Percentiles rank a stretch among this genome's conserved stretches.
Evolutionary conservation across 2,329 filamentous ascomycete genomes (phyloP).

Genomic region (Stromatinia cepivora): DNA sequence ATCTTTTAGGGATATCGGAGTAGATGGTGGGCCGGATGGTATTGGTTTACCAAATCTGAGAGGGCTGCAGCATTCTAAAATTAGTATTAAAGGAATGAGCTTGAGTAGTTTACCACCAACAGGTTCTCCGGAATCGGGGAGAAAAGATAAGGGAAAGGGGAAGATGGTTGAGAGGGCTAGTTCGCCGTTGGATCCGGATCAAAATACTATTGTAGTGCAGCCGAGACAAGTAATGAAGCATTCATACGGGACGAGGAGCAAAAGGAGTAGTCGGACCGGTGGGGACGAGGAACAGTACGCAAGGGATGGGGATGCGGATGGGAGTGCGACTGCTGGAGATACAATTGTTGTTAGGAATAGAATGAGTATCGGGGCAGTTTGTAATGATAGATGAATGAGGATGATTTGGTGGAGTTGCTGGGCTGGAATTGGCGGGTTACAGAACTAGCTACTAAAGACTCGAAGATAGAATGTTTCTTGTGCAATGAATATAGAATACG

Average conservation of each 20-base stretch:
- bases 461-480: background rate
- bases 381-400: conserved; percentile 19
- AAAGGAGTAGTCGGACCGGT: background rate
- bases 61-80: conserved; percentile 11
- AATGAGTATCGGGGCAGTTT: conserved; percentile 22
- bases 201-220: background rate
- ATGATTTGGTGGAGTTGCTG: background rate
- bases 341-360: conserved; percentile 12
- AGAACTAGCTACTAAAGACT: background rate
- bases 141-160: conserved; percentile 12
- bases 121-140: conserved; percentile 13
- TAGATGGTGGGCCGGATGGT: background rate
- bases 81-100: conserved; percentile 18
- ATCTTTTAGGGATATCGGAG: conserved; percentile 14
- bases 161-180: conserved; percentile 4
- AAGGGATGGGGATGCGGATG: background rate
- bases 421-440: background rate
- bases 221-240: conserved; percentile 2
- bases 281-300: background rate
- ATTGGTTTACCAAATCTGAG: conserved; percentile 9
- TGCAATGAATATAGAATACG: background rate
- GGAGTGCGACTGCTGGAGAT: background rate
- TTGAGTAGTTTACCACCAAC: conserved; percentile 15
- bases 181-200: background rate
- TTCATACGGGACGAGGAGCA: conserved; percentile 18